Evolutionary conservation across 352 stramenopile species (phyloP).

Genomic region (Hyaloperonospora brassicae): DNA sequence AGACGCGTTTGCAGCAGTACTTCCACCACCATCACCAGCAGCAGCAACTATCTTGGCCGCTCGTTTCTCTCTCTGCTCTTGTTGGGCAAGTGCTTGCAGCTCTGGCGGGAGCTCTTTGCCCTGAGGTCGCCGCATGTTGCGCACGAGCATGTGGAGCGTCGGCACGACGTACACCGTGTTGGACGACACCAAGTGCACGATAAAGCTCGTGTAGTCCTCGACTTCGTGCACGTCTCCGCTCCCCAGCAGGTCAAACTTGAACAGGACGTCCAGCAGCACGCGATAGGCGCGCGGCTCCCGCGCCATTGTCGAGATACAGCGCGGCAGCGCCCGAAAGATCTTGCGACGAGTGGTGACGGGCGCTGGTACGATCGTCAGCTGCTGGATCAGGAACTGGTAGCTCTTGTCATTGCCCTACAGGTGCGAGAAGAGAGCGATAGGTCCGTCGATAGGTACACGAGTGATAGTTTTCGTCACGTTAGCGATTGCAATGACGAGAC

Average conservation of each 20-base stretch:
- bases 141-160: slow-evolving; percentile 76
- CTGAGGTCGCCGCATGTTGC: slow-evolving; percentile 54
- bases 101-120: slow-evolving; percentile 35
- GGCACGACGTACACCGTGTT: slow-evolving; percentile 78
- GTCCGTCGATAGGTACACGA: too few relatives aligned
- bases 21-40: slow-evolving; percentile 1
- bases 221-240: slow-evolving; percentile 40
- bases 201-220: slow-evolving; percentile 59
- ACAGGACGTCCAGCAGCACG: slow-evolving; percentile 66
- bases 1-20: slow-evolving; percentile 40
- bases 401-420: slow-evolving; percentile 65
- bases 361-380: slow-evolving; percentile 39
- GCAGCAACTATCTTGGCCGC: slow-evolving; percentile 9
- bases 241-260: slow-evolving; percentile 69
- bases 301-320: slow-evolving; percentile 70
- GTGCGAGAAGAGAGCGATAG: background rate
- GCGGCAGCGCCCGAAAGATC: slow-evolving; percentile 64
- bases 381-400: slow-evolving; percentile 69
- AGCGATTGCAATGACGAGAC: too few relatives aligned
- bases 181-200: slow-evolving; percentile 76
- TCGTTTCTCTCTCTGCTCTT: slow-evolving; percentile 6
- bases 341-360: slow-evolving; percentile 46
- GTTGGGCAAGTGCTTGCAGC: slow-evolving; percentile 13
- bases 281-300: slow-evolving; percentile 62
- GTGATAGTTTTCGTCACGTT: too few relatives aligned